phyloP scores from a whole-genome alignment of 257 asterid genomes.

The Solanum pinnatisectum region DNA sequence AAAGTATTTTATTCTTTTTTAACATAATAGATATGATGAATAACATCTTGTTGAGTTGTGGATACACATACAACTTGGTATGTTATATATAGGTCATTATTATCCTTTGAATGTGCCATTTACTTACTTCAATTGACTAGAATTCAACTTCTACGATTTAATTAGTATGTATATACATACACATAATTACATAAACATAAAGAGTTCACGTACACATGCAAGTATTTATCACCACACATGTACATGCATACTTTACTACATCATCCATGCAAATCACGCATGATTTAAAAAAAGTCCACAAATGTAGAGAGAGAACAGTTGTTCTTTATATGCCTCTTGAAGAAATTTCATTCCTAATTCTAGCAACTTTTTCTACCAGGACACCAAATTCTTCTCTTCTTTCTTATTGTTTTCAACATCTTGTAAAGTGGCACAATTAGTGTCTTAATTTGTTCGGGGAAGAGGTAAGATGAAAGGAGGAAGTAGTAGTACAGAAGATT shows the following conservation, averaged over 20 bases:
- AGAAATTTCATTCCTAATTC: slow-evolving; percentile 74
- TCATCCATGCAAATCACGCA: slow-evolving; percentile 9
- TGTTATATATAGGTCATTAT: not conserved
- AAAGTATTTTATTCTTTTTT: no score
- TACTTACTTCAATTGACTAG: not conserved
- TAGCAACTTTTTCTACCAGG: slow-evolving; percentile 44
- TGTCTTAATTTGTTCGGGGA: not conserved
- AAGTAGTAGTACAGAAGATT: slow-evolving; percentile 17
- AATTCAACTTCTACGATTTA: not conserved
- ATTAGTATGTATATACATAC: not conserved
- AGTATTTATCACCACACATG: not conserved
- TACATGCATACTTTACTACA: slow-evolving; percentile 10
- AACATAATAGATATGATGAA: not conserved
- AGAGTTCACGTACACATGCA: not conserved
- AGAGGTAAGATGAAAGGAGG: slow-evolving; percentile 11
- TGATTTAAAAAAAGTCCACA: not conserved
- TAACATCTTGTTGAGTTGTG: not conserved
- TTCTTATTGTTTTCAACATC: not conserved
- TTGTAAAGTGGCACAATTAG: not conserved
- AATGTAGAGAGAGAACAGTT: slow-evolving; percentile 19
- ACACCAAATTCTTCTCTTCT: not conserved
- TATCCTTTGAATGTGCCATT: not conserved
- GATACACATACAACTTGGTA: not conserved
- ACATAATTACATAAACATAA: not conserved
- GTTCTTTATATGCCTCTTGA: slow-evolving; percentile 34